Percentiles rank a stretch among this genome's conserved stretches.
Evolutionary conservation across 106 monocot genomes (phyloP).

Genomic region (Dendrobium officinale): DNA sequence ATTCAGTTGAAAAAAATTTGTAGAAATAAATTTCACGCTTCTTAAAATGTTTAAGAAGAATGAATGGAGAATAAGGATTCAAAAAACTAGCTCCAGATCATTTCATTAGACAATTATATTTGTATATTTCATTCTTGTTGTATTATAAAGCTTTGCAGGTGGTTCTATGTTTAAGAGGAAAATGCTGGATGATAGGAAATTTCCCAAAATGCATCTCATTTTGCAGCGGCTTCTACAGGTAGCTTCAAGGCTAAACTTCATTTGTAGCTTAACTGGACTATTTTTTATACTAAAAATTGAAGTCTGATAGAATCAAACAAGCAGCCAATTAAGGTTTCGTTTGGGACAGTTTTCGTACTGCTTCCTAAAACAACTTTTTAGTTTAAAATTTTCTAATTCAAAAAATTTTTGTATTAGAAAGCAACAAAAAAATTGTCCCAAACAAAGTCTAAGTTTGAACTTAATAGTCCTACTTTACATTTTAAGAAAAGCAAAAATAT

Average conservation of each 20-base stretch:
- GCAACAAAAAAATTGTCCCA: no score
- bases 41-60: background rate
- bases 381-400: no score
- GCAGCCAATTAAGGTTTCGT: no score
- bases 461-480: no score
- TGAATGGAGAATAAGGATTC: background rate
- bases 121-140: background rate
- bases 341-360: no score
- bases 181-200: conserved; percentile 79
- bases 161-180: conserved; percentile 62
- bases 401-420: no score
- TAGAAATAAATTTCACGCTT: background rate
- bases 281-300: no score
- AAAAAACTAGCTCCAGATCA: background rate
- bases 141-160: conserved; percentile 28
- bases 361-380: no score
- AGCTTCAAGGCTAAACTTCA: background rate
- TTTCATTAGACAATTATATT: background rate
- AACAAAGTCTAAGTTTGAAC: no score
- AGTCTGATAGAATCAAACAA: no score
- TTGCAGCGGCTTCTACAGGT: conserved; percentile 83
- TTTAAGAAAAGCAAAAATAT: no score
- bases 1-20: background rate
- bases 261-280: background rate
- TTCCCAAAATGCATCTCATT: conserved; percentile 81